These are phyloP conservation scores for Triangularia setosa DNA, from an alignment of 2,329 filamentous ascomycete genomes.

Conservation along the genomic window DNA sequence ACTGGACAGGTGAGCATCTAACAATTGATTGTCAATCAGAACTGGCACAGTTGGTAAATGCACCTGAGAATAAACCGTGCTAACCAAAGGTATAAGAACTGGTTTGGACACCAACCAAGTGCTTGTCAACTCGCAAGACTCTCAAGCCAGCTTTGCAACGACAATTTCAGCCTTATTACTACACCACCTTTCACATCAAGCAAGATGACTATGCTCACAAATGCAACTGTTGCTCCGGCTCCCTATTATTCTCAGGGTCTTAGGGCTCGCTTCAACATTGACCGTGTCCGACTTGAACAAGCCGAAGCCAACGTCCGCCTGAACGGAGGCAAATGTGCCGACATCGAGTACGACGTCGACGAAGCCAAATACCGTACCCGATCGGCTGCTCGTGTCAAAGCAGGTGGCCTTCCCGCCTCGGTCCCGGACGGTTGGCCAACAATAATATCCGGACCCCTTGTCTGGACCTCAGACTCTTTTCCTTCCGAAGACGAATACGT, in stretches of 20 bases:
- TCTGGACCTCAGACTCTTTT: constrained; percentile 19
- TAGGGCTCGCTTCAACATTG: constrained; percentile 19
- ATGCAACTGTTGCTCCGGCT: background rate
- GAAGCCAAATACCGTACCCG: constrained; percentile 19
- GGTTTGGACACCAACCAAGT: too few relatives aligned
- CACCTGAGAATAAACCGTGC: too few relatives aligned
- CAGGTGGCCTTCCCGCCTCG: constrained; percentile 9
- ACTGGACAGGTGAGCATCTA: background rate
- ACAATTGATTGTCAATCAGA: too few relatives aligned
- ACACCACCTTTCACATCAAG: background rate
- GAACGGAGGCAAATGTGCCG: constrained; percentile 7
- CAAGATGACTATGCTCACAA: constrained; percentile 1
- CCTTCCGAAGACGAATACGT: constrained; percentile 18
- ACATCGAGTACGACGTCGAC: constrained; percentile 20
- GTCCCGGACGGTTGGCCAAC: constrained; percentile 22
- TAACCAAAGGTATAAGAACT: background rate
- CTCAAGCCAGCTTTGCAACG: too few relatives aligned
- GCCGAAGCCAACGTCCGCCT: constrained; percentile 4
- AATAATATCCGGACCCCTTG: constrained; percentile 16
- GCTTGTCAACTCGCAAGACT: too few relatives aligned
- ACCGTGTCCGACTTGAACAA: constrained; percentile 19
- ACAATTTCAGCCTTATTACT: too few relatives aligned
- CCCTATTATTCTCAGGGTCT: constrained; percentile 22
- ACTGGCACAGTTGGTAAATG: too few relatives aligned
- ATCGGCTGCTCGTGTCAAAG: constrained; percentile 12